phyloP scores from a whole-genome alignment of 805 yeast genomes.

The Clavispora santaluciae region DNA sequence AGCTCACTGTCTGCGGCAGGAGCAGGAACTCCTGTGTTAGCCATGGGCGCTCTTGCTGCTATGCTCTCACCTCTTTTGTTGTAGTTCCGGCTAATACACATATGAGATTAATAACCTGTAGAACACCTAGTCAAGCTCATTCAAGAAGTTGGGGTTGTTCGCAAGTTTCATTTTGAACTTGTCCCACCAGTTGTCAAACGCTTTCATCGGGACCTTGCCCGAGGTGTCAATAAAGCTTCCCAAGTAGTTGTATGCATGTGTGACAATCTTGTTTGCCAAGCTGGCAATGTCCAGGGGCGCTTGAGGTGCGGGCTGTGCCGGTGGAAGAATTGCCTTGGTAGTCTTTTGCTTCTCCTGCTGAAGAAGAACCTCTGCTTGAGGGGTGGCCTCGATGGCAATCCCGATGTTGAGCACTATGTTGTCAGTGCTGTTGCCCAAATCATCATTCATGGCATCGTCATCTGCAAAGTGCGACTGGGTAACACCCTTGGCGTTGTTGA shows the following conservation, averaged over 20 bases:
- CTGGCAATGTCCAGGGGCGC: slow-evolving; percentile 38
- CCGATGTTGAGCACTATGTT: slow-evolving; percentile 50
- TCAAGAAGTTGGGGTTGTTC: slow-evolving; percentile 80
- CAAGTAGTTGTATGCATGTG: slow-evolving; percentile 85
- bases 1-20: slow-evolving; percentile 1
- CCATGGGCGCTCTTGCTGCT: slow-evolving; percentile 2
- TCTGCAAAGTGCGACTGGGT: slow-evolving; percentile 24
- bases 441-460: slow-evolving; percentile 25
- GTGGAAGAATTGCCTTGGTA: slow-evolving; percentile 19
- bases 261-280: slow-evolving; percentile 82
- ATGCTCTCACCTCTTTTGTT: slow-evolving; percentile 3
- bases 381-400: slow-evolving; percentile 81
- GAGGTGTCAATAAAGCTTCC: slow-evolving; percentile 78
- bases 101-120: not conserved
- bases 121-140: slow-evolving; percentile 26
- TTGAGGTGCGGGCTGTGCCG: slow-evolving; percentile 17
- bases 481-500: slow-evolving; percentile 42
- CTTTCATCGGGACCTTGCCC: slow-evolving; percentile 82
- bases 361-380: slow-evolving; percentile 58
- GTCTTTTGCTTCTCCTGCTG: slow-evolving; percentile 33
- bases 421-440: slow-evolving; percentile 14
- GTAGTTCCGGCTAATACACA: not conserved
- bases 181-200: slow-evolving; percentile 93
- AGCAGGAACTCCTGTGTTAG: slow-evolving; percentile 1
- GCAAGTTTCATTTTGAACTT: slow-evolving; percentile 72